These are phyloP conservation scores for Petunia secreta DNA, from an alignment of 257 asterid genomes.

Conservation along the genomic window DNA sequence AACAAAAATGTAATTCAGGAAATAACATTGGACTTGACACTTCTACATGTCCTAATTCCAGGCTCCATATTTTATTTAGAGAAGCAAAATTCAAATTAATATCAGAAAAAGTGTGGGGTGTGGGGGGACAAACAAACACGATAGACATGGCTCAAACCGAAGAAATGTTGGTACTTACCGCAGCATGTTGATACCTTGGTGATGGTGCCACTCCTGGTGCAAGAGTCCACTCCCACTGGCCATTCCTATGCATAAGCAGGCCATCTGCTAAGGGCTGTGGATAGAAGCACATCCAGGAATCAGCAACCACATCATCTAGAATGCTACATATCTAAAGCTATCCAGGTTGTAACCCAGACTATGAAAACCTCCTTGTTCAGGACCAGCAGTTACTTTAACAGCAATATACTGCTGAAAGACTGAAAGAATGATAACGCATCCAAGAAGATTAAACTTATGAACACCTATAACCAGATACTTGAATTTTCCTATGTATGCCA, in stretches of 20 bases:
- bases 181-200: constrained; percentile 95
- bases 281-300: constrained; percentile 31
- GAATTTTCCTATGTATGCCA: constrained; percentile 9
- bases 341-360: constrained; percentile 13
- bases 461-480: constrained; percentile 15
- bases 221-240: constrained; percentile 99
- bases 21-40: too few species aligned
- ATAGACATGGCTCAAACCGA: not conserved
- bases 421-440: constrained; percentile 5
- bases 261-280: constrained; percentile 89
- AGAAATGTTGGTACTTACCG: constrained; percentile 57
- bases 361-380: constrained; percentile 14
- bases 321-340: constrained; percentile 17
- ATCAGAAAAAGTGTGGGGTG: not conserved
- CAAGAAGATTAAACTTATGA: constrained; percentile 15
- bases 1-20: not conserved
- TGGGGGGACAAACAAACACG: not conserved
- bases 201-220: constrained; percentile 99
- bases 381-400: constrained; percentile 16
- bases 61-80: too few species aligned
- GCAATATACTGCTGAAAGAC: not conserved
- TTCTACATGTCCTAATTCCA: too few species aligned
- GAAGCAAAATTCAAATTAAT: not conserved
- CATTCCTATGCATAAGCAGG: constrained; percentile 98
- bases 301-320: constrained; percentile 22